phyloP scores from a whole-genome alignment of 2,329 filamentous ascomycete genomes.

The Aureobasidium pullulans region DNA sequence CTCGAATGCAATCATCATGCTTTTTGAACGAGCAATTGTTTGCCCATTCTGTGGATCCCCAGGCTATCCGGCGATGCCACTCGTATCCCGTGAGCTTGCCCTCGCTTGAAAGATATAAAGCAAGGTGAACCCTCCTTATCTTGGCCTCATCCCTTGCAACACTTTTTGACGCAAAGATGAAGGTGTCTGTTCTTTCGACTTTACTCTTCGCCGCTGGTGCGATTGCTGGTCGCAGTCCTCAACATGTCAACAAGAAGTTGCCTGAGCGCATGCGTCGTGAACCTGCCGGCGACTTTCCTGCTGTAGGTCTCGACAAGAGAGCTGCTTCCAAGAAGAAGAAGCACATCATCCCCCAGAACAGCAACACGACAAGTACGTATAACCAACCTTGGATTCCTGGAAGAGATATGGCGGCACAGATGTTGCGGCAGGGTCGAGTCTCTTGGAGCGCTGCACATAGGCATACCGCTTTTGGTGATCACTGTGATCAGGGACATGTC shows the following conservation, averaged over 20 bases:
- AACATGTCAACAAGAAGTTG: conserved; percentile 22
- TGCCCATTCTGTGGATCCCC: background rate
- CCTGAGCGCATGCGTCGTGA: conserved; percentile 13
- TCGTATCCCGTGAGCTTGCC: background rate
- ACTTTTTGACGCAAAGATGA: background rate
- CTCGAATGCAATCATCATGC: background rate
- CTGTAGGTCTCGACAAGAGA: conserved; percentile 2
- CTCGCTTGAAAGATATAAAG: background rate
- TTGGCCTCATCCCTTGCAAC: background rate
- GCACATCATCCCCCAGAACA: conserved; percentile 35
- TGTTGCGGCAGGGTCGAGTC: no score
- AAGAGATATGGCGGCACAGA: no score
- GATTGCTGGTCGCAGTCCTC: conserved; percentile 17
- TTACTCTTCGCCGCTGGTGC: conserved; percentile 8
- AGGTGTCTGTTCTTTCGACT: background rate
- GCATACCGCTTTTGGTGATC: background rate
- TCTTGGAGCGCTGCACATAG: background rate
- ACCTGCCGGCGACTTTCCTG: background rate
- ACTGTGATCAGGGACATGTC: background rate
- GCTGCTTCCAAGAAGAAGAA: conserved; percentile 7
- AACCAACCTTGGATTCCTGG: background rate
- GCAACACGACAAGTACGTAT: conserved; percentile 34
- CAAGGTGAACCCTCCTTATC: background rate
- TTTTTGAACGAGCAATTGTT: background rate
- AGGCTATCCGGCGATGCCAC: background rate